phyloP scores from a whole-genome alignment of 2,329 filamentous ascomycete species.

The Phyllosticta citribraziliensis region DNA sequence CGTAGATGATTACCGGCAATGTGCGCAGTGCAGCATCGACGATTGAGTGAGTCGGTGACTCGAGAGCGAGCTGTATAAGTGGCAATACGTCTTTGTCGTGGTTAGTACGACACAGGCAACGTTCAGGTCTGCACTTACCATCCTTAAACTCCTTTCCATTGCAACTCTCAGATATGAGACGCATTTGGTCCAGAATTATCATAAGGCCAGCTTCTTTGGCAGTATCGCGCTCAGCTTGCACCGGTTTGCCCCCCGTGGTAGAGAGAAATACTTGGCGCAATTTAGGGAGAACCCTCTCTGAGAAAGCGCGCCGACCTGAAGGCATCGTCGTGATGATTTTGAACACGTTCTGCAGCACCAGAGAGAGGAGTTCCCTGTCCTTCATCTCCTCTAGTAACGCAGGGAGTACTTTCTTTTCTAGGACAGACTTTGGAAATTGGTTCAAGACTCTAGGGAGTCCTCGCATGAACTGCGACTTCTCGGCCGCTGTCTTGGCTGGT shows the following conservation, averaged over 20 bases:
- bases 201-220: conserved; percentile 83
- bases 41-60: conserved; percentile 79
- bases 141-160: conserved; percentile 92
- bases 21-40: conserved; percentile 77
- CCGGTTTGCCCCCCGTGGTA: conserved; percentile 33
- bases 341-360: conserved; percentile 86
- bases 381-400: conserved; percentile 89
- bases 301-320: conserved; percentile 66
- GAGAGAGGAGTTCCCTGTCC: conserved; percentile 73
- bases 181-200: conserved; percentile 78
- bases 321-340: conserved; percentile 75
- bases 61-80: conserved; percentile 71
- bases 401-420: conserved; percentile 89
- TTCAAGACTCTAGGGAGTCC: conserved; percentile 78
- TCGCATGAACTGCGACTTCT: conserved; percentile 86
- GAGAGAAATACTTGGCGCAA: conserved; percentile 74
- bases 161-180: conserved; percentile 66
- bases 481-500: conserved; percentile 80
- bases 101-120: not conserved
- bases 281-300: conserved; percentile 74
- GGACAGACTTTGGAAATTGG: conserved; percentile 84
- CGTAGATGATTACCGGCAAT: conserved; percentile 68
- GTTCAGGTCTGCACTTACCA: conserved; percentile 42
- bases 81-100: conserved; percentile 68
- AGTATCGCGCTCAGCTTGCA: conserved; percentile 62